A percentile compares a stretch with the other conserved stretches of the same genome.
Evolutionary conservation across 495 filamentous ascomycete genomes (phyloP).

Genomic region (Neurospora sp.): DNA sequence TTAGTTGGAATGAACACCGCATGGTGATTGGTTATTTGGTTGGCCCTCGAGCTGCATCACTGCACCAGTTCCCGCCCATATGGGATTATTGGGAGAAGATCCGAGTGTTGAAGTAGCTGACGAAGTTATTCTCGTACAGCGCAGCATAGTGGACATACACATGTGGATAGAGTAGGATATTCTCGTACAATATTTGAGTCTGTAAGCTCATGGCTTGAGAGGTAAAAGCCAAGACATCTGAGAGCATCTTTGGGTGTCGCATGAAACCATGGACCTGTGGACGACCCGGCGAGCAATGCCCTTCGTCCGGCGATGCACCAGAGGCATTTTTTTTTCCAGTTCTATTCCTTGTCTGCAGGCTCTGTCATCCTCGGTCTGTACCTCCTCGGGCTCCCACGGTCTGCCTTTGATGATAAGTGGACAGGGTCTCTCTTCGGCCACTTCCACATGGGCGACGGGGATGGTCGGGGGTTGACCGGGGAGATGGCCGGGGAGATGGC

Average conservation of each 20-base stretch:
- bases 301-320: background rate
- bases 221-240: background rate
- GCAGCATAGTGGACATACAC: background rate
- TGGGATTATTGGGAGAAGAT: background rate
- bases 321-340: background rate
- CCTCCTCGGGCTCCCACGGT: background rate
- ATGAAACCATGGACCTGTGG: background rate
- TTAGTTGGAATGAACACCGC: constrained; percentile 1
- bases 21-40: background rate
- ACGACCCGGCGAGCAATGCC: background rate
- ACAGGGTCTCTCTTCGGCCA: background rate
- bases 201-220: background rate
- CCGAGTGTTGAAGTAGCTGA: background rate
- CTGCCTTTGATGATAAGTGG: background rate
- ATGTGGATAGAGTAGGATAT: background rate
- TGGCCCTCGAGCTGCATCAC: background rate
- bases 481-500: background rate
- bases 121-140: background rate
- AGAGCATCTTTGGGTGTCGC: background rate
- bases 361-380: background rate
- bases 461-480: background rate
- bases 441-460: background rate
- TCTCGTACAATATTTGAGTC: background rate
- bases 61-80: background rate
- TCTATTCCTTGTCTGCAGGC: background rate